Evolutionary conservation across 2,329 filamentous ascomycete genomes (phyloP).

Genomic region (Colletotrichum destructivum): DNA sequence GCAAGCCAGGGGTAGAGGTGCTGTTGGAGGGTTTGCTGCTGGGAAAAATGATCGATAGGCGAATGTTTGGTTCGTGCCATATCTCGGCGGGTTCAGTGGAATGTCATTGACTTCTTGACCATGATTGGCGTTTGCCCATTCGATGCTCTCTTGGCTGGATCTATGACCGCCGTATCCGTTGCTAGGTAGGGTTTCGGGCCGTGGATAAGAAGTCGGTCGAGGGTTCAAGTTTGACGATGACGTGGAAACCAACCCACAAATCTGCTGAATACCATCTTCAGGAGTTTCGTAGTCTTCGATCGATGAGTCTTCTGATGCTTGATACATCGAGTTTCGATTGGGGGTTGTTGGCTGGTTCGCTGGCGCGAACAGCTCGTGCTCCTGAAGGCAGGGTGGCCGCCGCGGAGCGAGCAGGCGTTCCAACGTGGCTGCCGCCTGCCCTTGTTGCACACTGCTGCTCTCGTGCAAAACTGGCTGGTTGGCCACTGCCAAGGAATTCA

Average conservation of each 20-base stretch:
- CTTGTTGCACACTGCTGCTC: neutral
- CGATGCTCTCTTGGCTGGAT: neutral
- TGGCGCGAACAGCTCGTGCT: conserved; percentile 45
- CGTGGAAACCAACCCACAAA: conserved; percentile 1
- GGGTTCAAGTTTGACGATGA: conserved; percentile 7
- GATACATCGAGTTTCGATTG: conserved; percentile 4
- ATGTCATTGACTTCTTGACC: neutral
- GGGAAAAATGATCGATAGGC: conserved; percentile 21
- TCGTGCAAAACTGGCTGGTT: too few species aligned
- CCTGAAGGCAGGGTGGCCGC: conserved; percentile 50
- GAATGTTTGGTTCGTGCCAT: conserved; percentile 21
- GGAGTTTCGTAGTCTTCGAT: conserved; percentile 17
- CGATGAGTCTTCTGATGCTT: conserved; percentile 21
- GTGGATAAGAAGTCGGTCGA: conserved; percentile 7
- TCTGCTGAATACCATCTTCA: conserved; percentile 12
- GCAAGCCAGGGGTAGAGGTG: too few species aligned
- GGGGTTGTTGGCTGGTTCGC: neutral
- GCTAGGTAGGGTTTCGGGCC: neutral
- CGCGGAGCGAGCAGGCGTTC: conserved; percentile 57
- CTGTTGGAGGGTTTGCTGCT: neutral
- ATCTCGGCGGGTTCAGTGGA: conserved; percentile 11
- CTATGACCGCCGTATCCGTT: conserved; percentile 8
- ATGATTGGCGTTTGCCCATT: conserved; percentile 10
- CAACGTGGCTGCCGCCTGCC: conserved; percentile 45
- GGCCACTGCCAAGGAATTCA: neutral